Evolutionary conservation across 129 eudicot genomes (phyloP), one percentile per base, ranked within the genome.

Genomic region (Oenanthe sinensis): DNA sequence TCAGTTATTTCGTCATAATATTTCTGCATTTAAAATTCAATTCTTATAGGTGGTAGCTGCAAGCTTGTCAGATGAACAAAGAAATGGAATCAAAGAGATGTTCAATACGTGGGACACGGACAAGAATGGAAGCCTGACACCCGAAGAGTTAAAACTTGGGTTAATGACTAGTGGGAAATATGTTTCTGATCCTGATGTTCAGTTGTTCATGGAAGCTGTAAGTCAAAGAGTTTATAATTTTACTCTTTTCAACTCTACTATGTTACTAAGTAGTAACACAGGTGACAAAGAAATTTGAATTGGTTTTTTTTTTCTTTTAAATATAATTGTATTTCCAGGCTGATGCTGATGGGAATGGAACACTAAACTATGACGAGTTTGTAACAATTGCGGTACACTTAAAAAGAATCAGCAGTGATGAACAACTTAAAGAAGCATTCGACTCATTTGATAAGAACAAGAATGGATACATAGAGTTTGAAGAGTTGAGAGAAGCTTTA

Each of bases 31-130:
- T 78, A 2, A 45, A 44, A 33, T 33, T 33, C 36, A 33, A n/a
- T 67, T 47, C 44, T 28, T 69, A 13, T 58, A 93, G 98, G 84
- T 93, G 74, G 97, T 95, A 45, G 98, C 98, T 49, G 97, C 87
- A 81, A 87, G 84, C 62, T 85, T 95, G 81, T 94, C 98, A 0
- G 87, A 85, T 42, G 96, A 92, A 39, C 85, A 95, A 80, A 75
- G 90, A 37, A 54, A 88, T 44, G 89, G 85, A 55, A 83, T 95
- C 22, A 91, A 84, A 81, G 81, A 88, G 76, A 85, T 92, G 89
- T 95, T 95, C 84, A 74, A 92, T 9, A 91, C 63, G 81, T 90
- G 90, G 99, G 99, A 95, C 79, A 90, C 92, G 22, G 97, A 95
- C 84, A 91, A 91, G 28, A 92, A 95, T 52, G 99, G 99, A 55